Evolutionary conservation across 306 rosid genomes (phyloP), one percentile per base, ranked within the genome.

Genomic region (Cyclanthera cordifolia): DNA sequence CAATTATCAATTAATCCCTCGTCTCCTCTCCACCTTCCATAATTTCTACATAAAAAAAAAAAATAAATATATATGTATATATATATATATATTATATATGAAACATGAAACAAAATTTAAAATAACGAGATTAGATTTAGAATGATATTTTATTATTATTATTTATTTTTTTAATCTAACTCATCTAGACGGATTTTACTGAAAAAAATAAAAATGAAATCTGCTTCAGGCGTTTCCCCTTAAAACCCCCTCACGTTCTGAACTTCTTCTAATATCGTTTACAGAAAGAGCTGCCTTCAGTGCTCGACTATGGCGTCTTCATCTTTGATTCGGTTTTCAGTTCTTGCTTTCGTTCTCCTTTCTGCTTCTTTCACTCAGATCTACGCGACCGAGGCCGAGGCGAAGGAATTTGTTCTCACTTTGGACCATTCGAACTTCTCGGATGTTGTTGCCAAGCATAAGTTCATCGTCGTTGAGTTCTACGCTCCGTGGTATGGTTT

Each of bases 401-500:
- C 79, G 57, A 88, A 90, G 86, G 97, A 94, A 69, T 83, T 77
- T 74, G 99, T 94, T 1, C 85, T 94, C 75, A 83, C 96, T 27
- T 72, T 94, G 80, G 97, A 86, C 75, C 80, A 82, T 75, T 76
- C 97, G 30, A 94, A 90, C 80, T 94, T 94, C 82, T 71, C 82
- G 0, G 99, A 88, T 14, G 83, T 83, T 8, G 24, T 94, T 56
- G 70, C 56, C 85, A 94, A 86, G 85, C 90, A 86, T 76, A 72
- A 90, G 58, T 88, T 94, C 86, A 69, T 94, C 75, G 99, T 90
- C 61, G 92, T 90, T 16, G 99, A 94, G 82, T 94, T 94, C 78
- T 90, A 88, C 79, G 96, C 95, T 6, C 99, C 99, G 0, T 88
- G 96, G 99, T 93, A 80, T 27, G 41, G 0, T 53, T 74, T 28